A percentile compares a stretch with the other conserved stretches of the same genome.
Conservation (phyloP, 805 yeast species). For the Jamesozyma piceae region DNA sequence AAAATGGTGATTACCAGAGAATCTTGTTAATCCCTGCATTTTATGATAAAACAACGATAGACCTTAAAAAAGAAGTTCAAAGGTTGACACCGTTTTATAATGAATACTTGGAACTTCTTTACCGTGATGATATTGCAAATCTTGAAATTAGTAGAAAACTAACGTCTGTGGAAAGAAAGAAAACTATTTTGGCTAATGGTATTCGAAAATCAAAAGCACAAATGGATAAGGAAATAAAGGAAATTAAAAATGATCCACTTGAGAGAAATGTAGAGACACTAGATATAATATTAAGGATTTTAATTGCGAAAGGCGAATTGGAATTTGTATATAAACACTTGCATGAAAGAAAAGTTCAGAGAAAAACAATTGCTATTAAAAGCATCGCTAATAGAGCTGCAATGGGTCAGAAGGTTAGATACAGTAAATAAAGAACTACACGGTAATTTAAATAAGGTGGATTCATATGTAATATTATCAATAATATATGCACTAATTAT, state of each 20-base stretch:
- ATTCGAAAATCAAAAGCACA: constrained; percentile 46
- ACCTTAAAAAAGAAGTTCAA: constrained; percentile 50
- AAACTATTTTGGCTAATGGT: constrained; percentile 61
- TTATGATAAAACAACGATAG: constrained; percentile 43
- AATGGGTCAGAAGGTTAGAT: constrained; percentile 13
- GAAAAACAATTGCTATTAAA: constrained; percentile 29
- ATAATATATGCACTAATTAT: too few species aligned
- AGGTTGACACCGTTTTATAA: constrained; percentile 27
- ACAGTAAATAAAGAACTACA: constrained; percentile 1
- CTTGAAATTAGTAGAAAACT: constrained; percentile 30
- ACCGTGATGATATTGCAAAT: constrained; percentile 1
- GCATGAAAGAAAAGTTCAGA: constrained; percentile 47
- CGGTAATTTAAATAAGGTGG: background rate
- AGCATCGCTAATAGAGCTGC: constrained; percentile 20
- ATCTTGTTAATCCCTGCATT: constrained; percentile 54
- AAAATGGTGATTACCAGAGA: constrained; percentile 54
- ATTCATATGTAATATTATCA: background rate
- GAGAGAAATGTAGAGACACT: constrained; percentile 39
- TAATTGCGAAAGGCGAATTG: constrained; percentile 56
- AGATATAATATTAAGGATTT: constrained; percentile 61
- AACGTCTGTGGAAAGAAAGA: constrained; percentile 48
- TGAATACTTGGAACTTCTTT: constrained; percentile 22
- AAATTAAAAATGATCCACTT: constrained; percentile 37
- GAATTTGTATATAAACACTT: constrained; percentile 51
- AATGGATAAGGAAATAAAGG: constrained; percentile 29